Conservation (phyloP, 1,284 basidiomycete species). For the Tausonia pullulans region DNA sequence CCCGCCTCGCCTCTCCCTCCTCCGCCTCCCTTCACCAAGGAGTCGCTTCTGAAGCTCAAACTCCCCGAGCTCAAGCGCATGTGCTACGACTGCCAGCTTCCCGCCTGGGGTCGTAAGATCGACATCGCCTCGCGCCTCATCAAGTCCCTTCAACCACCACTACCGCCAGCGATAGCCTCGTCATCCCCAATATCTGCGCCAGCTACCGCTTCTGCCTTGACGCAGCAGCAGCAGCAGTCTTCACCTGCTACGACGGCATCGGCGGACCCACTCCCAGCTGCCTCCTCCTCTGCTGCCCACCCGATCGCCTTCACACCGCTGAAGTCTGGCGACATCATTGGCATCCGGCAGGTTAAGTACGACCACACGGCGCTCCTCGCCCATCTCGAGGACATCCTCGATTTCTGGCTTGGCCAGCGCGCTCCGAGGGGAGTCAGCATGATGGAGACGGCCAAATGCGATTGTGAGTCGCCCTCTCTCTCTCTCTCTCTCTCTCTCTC, state of each 20-base stretch:
- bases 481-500: no score
- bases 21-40: background rate
- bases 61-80: background rate
- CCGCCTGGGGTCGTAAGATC: conserved; percentile 1
- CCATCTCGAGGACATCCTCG: background rate
- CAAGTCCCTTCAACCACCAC: background rate
- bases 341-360: background rate
- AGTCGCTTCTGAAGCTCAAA: background rate
- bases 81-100: background rate
- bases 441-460: conserved; percentile 5
- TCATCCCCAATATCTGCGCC: background rate
- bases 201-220: background rate
- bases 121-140: background rate
- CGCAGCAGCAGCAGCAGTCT: background rate
- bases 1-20: background rate
- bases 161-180: background rate
- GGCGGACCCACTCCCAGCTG: background rate
- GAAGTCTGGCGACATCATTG: background rate
- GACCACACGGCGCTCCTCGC: background rate
- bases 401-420: conserved; percentile 2
- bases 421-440: conserved; percentile 4
- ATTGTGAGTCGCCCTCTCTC: background rate
- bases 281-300: background rate
- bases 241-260: background rate
- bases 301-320: background rate